Conservation (phyloP, 192 early-diverging fungal genomes). For the Phlyctochytrium planicorne region DNA sequence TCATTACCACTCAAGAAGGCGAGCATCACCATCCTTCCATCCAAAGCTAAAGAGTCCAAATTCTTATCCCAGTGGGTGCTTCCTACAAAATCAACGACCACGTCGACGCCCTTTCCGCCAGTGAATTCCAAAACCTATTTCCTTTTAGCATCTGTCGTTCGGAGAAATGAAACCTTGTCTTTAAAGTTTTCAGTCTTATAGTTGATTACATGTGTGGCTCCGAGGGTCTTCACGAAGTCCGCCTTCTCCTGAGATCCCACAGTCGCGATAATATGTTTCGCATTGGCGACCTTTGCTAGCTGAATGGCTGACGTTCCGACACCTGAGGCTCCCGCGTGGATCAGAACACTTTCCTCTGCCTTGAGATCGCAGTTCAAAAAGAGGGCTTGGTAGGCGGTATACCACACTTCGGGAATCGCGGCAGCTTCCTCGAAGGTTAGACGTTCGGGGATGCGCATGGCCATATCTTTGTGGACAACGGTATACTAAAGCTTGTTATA, state of each 20-base stretch:
- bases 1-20: slow-evolving; percentile 74
- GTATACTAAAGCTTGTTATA: slow-evolving; percentile 44
- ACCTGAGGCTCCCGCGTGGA: slow-evolving; percentile 88
- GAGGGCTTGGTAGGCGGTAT: slow-evolving; percentile 80
- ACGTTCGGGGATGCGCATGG: slow-evolving; percentile 64
- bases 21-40: slow-evolving; percentile 80
- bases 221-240: slow-evolving; percentile 62
- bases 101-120: slow-evolving; percentile 69
- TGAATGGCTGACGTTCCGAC: slow-evolving; percentile 88
- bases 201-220: slow-evolving; percentile 80
- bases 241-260: slow-evolving; percentile 75
- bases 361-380: slow-evolving; percentile 76
- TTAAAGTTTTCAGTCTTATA: slow-evolving; percentile 77
- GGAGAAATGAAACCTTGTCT: slow-evolving; percentile 18
- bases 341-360: slow-evolving; percentile 71
- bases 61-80: slow-evolving; percentile 42
- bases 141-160: slow-evolving; percentile 12
- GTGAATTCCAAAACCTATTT: slow-evolving; percentile 66
- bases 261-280: slow-evolving; percentile 73
- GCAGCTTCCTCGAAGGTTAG: slow-evolving; percentile 77
- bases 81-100: slow-evolving; percentile 85
- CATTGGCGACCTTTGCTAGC: slow-evolving; percentile 40
- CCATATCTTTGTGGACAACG: slow-evolving; percentile 49
- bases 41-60: slow-evolving; percentile 65
- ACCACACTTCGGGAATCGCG: slow-evolving; percentile 76